Percentiles rank a stretch among this genome's conserved stretches.
phyloP scores from a whole-genome alignment of 306 rosid genomes.

The Cucurbita maxima region DNA sequence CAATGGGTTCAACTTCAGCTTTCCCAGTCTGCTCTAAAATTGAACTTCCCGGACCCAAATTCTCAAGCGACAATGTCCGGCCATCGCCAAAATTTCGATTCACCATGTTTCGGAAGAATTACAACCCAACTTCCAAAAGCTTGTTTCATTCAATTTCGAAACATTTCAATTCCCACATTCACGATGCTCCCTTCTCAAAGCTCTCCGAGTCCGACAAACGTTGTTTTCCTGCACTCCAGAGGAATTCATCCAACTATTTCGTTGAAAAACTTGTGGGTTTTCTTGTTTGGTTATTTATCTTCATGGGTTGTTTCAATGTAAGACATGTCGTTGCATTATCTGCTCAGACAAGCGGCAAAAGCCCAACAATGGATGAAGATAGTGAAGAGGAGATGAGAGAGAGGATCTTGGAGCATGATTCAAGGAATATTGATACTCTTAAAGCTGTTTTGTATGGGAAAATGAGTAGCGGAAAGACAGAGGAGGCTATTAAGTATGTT shows the following conservation, averaged over 20 bases:
- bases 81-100: not conserved
- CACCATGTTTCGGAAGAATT: not conserved
- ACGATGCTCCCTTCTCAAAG: not conserved
- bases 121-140: not conserved
- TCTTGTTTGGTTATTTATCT: constrained; percentile 49
- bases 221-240: constrained; percentile 7
- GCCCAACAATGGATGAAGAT: constrained; percentile 22
- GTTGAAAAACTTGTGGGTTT: constrained; percentile 31
- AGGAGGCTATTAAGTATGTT: constrained; percentile 62
- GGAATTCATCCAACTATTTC: constrained; percentile 9
- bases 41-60: not conserved
- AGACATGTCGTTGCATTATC: constrained; percentile 37
- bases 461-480: constrained; percentile 57
- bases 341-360: constrained; percentile 22
- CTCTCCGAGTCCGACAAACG: not conserved
- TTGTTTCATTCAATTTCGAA: not conserved
- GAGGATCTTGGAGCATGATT: constrained; percentile 51
- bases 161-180: not conserved
- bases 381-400: constrained; percentile 39
- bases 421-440: constrained; percentile 47
- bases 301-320: constrained; percentile 30
- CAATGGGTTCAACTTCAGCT: not conserved
- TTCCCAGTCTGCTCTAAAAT: not conserved
- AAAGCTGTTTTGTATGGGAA: constrained; percentile 60
- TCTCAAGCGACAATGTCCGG: not conserved